Conservation (phyloP, 192 early-diverging fungal genomes). For the Paraglomus brasilianum region DNA sequence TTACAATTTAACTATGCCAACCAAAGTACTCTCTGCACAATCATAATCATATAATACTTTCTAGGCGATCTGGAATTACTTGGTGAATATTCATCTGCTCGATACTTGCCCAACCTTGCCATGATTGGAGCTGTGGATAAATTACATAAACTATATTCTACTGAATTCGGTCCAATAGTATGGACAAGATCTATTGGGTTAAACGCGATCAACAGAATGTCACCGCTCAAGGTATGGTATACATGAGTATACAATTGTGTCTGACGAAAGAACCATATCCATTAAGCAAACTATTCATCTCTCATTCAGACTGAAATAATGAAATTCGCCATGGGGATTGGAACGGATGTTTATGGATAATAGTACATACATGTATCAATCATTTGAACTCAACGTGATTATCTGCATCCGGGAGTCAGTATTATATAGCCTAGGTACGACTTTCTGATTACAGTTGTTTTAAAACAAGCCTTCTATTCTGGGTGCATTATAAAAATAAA, state of each 20-base stretch:
- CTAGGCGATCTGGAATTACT: constrained; percentile 69
- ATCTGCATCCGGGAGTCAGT: too few relatives aligned
- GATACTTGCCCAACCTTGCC: constrained; percentile 79
- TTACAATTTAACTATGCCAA: background rate
- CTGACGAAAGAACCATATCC: background rate
- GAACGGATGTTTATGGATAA: background rate
- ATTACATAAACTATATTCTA: constrained; percentile 75
- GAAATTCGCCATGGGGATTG: constrained; percentile 29
- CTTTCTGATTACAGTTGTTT: too few relatives aligned
- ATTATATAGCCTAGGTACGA: too few relatives aligned
- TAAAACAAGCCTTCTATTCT: too few relatives aligned
- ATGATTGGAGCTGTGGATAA: constrained; percentile 86
- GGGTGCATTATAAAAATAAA: too few relatives aligned
- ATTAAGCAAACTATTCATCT: background rate
- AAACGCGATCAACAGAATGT: constrained; percentile 63
- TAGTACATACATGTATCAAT: too few relatives aligned
- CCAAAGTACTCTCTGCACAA: constrained; percentile 3
- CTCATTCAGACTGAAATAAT: constrained; percentile 28
- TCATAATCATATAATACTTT: background rate
- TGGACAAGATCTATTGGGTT: constrained; percentile 73
- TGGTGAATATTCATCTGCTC: constrained; percentile 71
- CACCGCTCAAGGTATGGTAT: constrained; percentile 55
- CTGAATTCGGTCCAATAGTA: constrained; percentile 59
- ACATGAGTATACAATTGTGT: background rate
- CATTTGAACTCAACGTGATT: too few relatives aligned